phyloP scores from a whole-genome alignment of 2,329 filamentous ascomycete genomes.

The Ophiostoma montium region DNA sequence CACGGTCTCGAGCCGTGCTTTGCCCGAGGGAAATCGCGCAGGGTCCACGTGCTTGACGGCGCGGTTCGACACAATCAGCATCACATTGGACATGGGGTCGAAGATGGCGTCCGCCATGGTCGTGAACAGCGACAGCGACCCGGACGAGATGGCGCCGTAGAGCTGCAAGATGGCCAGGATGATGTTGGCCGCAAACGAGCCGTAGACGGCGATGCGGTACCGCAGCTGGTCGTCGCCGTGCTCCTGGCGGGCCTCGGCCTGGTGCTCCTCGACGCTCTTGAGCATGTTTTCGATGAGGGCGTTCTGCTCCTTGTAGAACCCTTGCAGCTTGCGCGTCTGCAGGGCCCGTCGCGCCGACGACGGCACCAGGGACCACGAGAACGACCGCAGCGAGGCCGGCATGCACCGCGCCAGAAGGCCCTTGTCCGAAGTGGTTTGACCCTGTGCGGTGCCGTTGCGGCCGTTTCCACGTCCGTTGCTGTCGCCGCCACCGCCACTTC shows the following conservation, averaged over 20 bases:
- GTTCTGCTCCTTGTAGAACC: slow-evolving; percentile 85
- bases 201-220: slow-evolving; percentile 51
- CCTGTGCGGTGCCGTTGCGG: neutral
- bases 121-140: slow-evolving; percentile 90
- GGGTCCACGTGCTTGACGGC: slow-evolving; percentile 80
- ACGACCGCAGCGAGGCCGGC: slow-evolving; percentile 15
- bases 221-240: slow-evolving; percentile 69
- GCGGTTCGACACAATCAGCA: slow-evolving; percentile 72
- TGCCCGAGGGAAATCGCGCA: slow-evolving; percentile 77
- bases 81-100: slow-evolving; percentile 80
- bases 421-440: neutral
- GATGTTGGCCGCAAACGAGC: slow-evolving; percentile 67
- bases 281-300: slow-evolving; percentile 84
- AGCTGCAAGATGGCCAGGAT: slow-evolving; percentile 67
- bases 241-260: slow-evolving; percentile 65
- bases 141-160: slow-evolving; percentile 74
- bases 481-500: neutral
- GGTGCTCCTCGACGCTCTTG: slow-evolving; percentile 85
- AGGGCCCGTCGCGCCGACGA: slow-evolving; percentile 20
- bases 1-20: slow-evolving; percentile 85
- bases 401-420: neutral
- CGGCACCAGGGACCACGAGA: slow-evolving; percentile 17
- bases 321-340: slow-evolving; percentile 37
- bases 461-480: neutral
- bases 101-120: slow-evolving; percentile 95